Percentiles rank a stretch among this genome's conserved stretches.
These are phyloP conservation scores for Trichoderma atrobrunneum DNA, from an alignment of 2,329 filamentous ascomycete species.

Conservation along the genomic window DNA sequence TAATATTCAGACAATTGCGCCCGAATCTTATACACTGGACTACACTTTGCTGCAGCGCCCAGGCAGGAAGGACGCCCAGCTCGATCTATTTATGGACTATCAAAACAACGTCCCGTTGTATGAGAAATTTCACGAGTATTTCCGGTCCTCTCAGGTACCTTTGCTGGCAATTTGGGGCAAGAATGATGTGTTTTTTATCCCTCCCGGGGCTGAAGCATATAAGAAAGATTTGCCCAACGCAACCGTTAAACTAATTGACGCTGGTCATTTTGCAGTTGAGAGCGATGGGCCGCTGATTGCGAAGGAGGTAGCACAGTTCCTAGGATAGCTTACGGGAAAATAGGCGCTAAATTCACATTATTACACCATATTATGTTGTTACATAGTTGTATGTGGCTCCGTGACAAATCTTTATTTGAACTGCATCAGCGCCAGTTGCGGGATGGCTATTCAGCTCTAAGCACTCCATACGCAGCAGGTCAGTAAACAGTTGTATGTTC, in stretches of 20 bases:
- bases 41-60: conserved; percentile 6
- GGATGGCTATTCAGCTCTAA: not conserved
- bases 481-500: not conserved
- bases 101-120: not conserved
- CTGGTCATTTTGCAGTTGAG: conserved; percentile 7
- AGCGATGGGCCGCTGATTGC: not conserved
- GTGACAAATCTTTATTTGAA: not conserved
- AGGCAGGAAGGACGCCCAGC: conserved; percentile 5
- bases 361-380: no score
- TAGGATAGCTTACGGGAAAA: not conserved
- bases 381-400: not conserved
- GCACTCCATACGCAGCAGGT: not conserved
- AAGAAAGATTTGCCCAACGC: not conserved
- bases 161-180: conserved; percentile 1
- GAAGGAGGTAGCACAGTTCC: not conserved
- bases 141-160: not conserved
- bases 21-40: conserved; percentile 2
- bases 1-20: not conserved
- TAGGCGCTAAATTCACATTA: not conserved
- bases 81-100: conserved; percentile 12
- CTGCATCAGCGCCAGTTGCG: not conserved
- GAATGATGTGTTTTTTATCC: conserved; percentile 6
- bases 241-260: not conserved
- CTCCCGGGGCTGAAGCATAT: not conserved
- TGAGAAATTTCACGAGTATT: conserved; percentile 11